These are phyloP conservation scores for Globisporangium yorkense DNA, from an alignment of 352 stramenopile species.

Conservation along the genomic window DNA sequence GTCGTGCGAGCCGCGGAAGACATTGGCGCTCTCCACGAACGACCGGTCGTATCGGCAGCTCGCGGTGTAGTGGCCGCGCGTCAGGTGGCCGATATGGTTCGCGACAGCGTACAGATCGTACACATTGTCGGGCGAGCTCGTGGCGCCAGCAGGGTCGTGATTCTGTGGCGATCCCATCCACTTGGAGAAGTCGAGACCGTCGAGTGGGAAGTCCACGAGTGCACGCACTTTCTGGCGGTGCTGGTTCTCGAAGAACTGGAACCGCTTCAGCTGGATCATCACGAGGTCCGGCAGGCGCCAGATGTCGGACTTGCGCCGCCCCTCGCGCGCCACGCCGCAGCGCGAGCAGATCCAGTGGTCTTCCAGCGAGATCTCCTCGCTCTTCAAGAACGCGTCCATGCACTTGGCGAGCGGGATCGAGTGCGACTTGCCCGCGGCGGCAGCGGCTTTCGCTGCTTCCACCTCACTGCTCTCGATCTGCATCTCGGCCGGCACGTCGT, in stretches of 20 bases:
- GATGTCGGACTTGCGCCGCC: conserved; percentile 53
- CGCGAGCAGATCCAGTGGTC: conserved; percentile 71
- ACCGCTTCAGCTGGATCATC: conserved; percentile 88
- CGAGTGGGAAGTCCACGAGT: conserved; percentile 74
- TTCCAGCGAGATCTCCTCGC: conserved; percentile 65
- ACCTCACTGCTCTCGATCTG: conserved; percentile 6
- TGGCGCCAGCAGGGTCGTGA: background rate
- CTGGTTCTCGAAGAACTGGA: conserved; percentile 83
- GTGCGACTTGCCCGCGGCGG: conserved; percentile 11
- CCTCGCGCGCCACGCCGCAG: conserved; percentile 56
- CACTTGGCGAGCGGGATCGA: conserved; percentile 52
- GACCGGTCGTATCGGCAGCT: conserved; percentile 72
- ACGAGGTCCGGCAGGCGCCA: conserved; percentile 76
- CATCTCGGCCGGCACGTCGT: conserved; percentile 31
- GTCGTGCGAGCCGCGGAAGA: conserved; percentile 33
- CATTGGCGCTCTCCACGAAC: conserved; percentile 46
- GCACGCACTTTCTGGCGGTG: conserved; percentile 79
- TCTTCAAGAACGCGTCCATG: conserved; percentile 64
- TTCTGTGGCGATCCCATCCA: conserved; percentile 40
- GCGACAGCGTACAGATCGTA: conserved; percentile 97
- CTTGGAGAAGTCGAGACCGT: conserved; percentile 71
- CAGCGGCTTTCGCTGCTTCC: background rate
- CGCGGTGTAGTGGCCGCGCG: conserved; percentile 93
- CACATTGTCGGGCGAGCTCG: conserved; percentile 15
- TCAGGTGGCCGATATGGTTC: conserved; percentile 96